Evolutionary conservation across 768 basidiomycete species (phyloP).

Genomic region (Termitomyces sp.): DNA sequence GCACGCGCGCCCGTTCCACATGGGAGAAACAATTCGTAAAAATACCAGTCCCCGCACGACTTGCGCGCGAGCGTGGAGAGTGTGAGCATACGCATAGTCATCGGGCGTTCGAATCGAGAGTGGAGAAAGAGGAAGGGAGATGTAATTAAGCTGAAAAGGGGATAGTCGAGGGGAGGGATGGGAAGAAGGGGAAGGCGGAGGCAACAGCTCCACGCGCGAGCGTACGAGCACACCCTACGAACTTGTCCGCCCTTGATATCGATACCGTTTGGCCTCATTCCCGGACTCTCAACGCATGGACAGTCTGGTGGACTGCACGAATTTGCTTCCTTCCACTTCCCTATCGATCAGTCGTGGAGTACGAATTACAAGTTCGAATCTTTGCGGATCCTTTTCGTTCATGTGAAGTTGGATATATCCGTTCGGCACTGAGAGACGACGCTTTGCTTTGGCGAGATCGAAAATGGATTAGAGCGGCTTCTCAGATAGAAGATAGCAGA

Average conservation of each 20-base stretch:
- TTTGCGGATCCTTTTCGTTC: background rate
- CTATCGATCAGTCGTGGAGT: background rate
- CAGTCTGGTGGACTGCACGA: background rate
- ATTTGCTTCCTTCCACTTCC: background rate
- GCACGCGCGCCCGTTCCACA: constrained; percentile 13
- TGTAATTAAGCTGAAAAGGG: no score
- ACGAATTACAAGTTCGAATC: background rate
- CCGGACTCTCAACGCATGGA: background rate
- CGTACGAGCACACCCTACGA: no score
- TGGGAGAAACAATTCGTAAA: constrained; percentile 42
- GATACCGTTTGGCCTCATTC: background rate
- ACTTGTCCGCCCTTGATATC: no score
- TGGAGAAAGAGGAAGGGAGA: no score
- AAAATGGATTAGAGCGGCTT: background rate
- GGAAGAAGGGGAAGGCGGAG: no score
- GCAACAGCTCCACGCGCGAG: no score
- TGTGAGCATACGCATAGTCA: no score
- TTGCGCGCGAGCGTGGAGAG: background rate
- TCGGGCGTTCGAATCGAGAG: no score
- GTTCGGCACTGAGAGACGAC: background rate
- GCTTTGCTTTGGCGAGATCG: background rate
- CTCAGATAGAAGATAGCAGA: background rate
- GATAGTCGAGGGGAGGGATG: no score
- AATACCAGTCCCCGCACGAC: constrained; percentile 41
- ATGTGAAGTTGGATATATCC: background rate